Percentiles rank a stretch among this genome's conserved stretches.
Evolutionary conservation across 2,329 filamentous ascomycete genomes (phyloP).

Genomic region (Fusarium denticulatum): DNA sequence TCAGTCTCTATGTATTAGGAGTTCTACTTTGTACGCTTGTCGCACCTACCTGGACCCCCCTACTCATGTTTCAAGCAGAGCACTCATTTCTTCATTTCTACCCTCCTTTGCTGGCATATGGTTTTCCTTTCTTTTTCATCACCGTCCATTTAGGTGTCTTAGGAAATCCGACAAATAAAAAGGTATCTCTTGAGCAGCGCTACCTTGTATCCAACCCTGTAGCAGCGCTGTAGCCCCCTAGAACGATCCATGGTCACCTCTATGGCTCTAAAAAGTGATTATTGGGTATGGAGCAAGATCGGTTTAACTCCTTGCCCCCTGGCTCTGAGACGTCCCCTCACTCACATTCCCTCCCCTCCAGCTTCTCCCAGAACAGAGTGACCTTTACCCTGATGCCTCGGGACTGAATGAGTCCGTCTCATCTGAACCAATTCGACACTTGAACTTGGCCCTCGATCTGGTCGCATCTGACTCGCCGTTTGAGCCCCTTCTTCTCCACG

Average conservation of each 20-base stretch:
- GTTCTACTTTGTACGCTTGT: not conserved
- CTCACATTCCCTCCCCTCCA: not conserved
- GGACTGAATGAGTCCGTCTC: conserved; percentile 23
- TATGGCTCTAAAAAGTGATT: not conserved
- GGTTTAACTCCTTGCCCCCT: conserved; percentile 16
- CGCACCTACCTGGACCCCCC: not conserved
- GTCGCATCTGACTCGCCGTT: conserved; percentile 35
- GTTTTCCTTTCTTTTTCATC: conserved; percentile 15
- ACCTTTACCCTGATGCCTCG: conserved; percentile 20
- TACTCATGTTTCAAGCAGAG: not conserved
- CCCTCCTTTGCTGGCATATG: conserved; percentile 10
- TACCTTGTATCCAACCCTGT: not conserved
- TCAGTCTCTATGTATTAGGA: not conserved
- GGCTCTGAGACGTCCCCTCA: conserved; percentile 21
- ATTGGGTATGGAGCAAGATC: conserved; percentile 23
- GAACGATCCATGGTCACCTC: not conserved
- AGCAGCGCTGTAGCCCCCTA: conserved; percentile 18
- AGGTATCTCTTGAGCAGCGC: conserved; percentile 11
- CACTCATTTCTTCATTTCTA: conserved; percentile 20
- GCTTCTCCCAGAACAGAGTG: not conserved
- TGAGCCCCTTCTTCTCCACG: conserved; percentile 31
- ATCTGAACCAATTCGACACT: conserved; percentile 31
- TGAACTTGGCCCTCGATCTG: conserved; percentile 34
- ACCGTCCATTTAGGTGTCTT: not conserved
- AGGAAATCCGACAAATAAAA: not conserved